Base-by-base conservation (phyloP, 1,284 basidiomycete genomes). In the Trametes polyzona region DNA sequence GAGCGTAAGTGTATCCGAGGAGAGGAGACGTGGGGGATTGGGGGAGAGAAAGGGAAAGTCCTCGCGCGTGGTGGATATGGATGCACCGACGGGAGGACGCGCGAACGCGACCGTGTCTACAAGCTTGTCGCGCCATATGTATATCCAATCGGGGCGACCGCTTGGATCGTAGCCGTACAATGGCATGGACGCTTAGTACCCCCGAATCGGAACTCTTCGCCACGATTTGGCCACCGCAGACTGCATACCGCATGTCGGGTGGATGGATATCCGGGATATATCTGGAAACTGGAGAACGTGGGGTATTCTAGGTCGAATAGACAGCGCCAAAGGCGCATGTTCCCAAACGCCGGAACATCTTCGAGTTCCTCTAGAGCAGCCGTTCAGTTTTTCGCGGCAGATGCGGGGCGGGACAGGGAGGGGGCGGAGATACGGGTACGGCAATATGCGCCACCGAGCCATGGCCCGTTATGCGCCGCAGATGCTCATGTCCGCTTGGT, bases 71-170 rank as follows among this genome's bases (percentile, higher is more conserved):
- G 47, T 33, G 35, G 14, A 19, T 26, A 26, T 41, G 6, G 46
- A 19, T 26, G 53, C 48, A 16, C 42, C 16, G 21, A 32, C 36
- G 35, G 50, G 19, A 30, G 40, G 24, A 33, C 43, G 52, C 52
- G 51, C 35, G 17, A 11, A 12, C 19, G 52, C n/a, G 36, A 32
- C 46, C 27, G 35, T 27, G 27, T 21, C 32, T 24, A 49, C 26
- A 32, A 29, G 27, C 32, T 52, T 43, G 14, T 47, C 57, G 42
- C 43, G 54, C 53, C 32, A 52, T 52, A 46, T 37, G 52, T 39
- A 47, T 17, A 8, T n/a, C 35, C 27, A 39, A 27, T 52, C 41
- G 17, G 43, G 33, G 14, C 30, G 30, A 17, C 39, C 55, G 55
- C 55, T 55, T 61, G 29, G 49, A 39, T 26, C 27, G 27, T 42